Base-by-base conservation (phyloP, 1,139 yeast species). In the Taphrina communis region DNA sequence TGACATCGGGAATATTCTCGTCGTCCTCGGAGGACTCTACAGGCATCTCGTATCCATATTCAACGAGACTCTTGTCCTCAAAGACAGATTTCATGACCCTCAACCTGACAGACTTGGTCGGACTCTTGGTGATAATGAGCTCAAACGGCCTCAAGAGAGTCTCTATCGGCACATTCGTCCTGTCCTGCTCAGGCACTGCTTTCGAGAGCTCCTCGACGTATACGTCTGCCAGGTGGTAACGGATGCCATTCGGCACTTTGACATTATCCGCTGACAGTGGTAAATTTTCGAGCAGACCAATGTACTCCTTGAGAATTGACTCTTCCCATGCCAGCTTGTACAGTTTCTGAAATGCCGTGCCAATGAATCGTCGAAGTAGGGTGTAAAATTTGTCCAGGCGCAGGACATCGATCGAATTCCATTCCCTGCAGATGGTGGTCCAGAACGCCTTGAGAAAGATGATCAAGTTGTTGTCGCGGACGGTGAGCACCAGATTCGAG, bases 351-450 rank as follows among this genome's bases (percentile, higher is more conserved):
- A 70, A 70, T 2, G 85, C 86, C 74, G 86, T 89, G 73, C 87
- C 85, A 62, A 90, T 80, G 35, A 88, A 88, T 75, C 94, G 83
- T 82, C 99, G 86, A 72, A 93, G 83, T 73, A 94, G 81, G 79
- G 93, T 80, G 75, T 90, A 86, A 78, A 85, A 94, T 78, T 94
- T 94, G 80, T 94, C 97, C 69, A 93, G 81, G 91, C 90, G 87
- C 42, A 74, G 88, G 73, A 88, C 88, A 79, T 94, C 99, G 70
- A 94, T 84, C 25, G 82, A 81, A 69, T 86, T 84, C 99, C 99
- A 94, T 78, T 94, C 97, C 72, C 86, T 83, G 71, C 85, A 82
- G 76, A 93, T 85, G 42, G 94, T 85, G 52, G 80, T 81, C 97
- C 97, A 94, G 77, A 92, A 94, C 0, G 97, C 90, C 69, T 84